A percentile compares a stretch with the other conserved stretches of the same genome.
Evolutionary conservation across 2,329 filamentous ascomycete genomes (phyloP).

Genomic region (Ceratocystis huliohia): DNA sequence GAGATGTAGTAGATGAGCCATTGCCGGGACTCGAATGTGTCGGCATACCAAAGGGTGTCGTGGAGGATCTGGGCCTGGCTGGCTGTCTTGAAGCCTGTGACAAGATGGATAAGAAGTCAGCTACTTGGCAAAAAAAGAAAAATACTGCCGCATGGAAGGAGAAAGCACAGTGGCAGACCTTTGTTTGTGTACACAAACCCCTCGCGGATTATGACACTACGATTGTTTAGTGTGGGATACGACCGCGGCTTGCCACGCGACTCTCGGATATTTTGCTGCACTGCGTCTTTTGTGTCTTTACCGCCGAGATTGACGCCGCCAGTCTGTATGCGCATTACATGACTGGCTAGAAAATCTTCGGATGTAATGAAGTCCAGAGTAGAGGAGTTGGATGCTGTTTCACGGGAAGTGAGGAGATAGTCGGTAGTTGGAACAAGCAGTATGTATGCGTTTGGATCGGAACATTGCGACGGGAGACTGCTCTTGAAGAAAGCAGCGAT

Average conservation of each 20-base stretch:
- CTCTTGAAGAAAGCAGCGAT: slow-evolving; percentile 98
- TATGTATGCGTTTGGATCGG: slow-evolving; percentile 80
- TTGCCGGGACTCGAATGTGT: slow-evolving; percentile 76
- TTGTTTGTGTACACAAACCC: slow-evolving; percentile 90
- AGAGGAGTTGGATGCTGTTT: slow-evolving; percentile 63
- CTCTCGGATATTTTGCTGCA: slow-evolving; percentile 58
- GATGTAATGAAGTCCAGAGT: slow-evolving; percentile 72
- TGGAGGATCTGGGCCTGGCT: slow-evolving; percentile 77
- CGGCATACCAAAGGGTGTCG: slow-evolving; percentile 78
- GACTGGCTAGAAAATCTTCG: slow-evolving; percentile 92
- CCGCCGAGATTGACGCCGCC: slow-evolving; percentile 37
- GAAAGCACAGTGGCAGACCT: slow-evolving; percentile 40
- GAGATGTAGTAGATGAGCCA: slow-evolving; percentile 98
- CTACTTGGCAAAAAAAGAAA: neutral
- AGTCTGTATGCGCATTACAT: slow-evolving; percentile 76
- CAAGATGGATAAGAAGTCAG: slow-evolving; percentile 2
- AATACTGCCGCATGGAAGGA: neutral
- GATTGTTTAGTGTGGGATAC: slow-evolving; percentile 81
- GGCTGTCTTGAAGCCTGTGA: slow-evolving; percentile 75
- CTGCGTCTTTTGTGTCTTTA: slow-evolving; percentile 36
- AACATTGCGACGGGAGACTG: slow-evolving; percentile 80
- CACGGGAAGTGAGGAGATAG: slow-evolving; percentile 73
- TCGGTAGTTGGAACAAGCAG: slow-evolving; percentile 90
- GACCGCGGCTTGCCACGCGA: slow-evolving; percentile 86
- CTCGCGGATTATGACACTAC: slow-evolving; percentile 90